Evolutionary conservation across 1,284 basidiomycete species (phyloP), one percentile per base, ranked within the genome.

Genomic region (Neotropicomus parvogracilis): DNA sequence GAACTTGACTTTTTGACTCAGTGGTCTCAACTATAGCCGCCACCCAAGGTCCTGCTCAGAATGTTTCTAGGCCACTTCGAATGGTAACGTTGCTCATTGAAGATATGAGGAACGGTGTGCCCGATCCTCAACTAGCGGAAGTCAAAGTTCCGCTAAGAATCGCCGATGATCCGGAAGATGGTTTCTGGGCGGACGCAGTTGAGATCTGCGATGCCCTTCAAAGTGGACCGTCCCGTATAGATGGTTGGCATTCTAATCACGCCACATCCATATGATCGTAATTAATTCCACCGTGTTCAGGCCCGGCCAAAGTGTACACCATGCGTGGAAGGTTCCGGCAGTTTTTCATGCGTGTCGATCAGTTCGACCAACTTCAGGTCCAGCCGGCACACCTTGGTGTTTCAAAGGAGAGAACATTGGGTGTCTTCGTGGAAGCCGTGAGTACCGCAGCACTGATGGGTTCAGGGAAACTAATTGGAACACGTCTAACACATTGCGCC

Each of bases 251-350:
- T 37, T 32, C 5, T 17, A 12, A 43, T 26, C 19, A 6, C 41
- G 14, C 24, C 21, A 7, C 32, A 26, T 39, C 24, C 21, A 7
- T 33, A 26, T 39, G 16, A 27, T 26, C 27, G 24, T 21, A 13
- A 28, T 39, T 56, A 8, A 60, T 50, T 35, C 31, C 50, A 32
- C 10, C 21, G 42, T 19, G 42, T 7, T 49, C 11, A 88, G 85
- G 85, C 19, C 79, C 81, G 8, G 86, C 85, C 16, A 84, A 77
- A 60, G 79, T 82, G 26, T 86, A 77, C 54, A 79, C 79, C 5
- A 70, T 80, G 64, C 79, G 87, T 9, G 84, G 83, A 28, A 79
- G 77, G 62, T 88, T 80, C 61, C 74, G 80, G 40, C 86, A 89
- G 55, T 74, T 79, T 46, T 81, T 89, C 59, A 70, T 88, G 55